A percentile compares a stretch with the other conserved stretches of the same genome.
Conservation (phyloP, 495 filamentous ascomycete genomes). For the Penicillium taxi region DNA sequence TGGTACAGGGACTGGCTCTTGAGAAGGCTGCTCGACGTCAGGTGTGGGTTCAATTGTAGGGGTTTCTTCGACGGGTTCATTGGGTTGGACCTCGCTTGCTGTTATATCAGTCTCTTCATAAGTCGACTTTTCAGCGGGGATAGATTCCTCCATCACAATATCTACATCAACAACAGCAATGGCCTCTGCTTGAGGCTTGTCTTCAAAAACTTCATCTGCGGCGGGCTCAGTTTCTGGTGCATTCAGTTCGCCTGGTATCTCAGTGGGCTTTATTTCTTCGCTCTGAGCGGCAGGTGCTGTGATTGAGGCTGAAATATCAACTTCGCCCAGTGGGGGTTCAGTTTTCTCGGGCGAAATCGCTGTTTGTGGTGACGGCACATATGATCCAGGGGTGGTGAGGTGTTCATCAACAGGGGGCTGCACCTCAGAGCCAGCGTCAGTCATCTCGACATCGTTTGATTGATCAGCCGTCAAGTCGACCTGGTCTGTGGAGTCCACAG, state of each 20-base stretch:
- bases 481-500: slow-evolving; percentile 16
- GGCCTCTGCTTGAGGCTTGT: slow-evolving; percentile 1
- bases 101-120: slow-evolving; percentile 1
- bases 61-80: no score
- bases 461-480: slow-evolving; percentile 17
- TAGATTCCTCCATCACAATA: background rate
- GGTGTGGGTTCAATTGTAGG: background rate
- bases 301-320: background rate
- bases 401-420: slow-evolving; percentile 17
- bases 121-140: background rate
- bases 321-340: slow-evolving; percentile 5
- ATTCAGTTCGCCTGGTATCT: no score
- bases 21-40: slow-evolving; percentile 2
- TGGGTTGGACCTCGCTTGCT: slow-evolving; percentile 6
- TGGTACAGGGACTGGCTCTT: background rate
- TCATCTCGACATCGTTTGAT: slow-evolving; percentile 19
- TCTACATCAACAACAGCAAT: background rate
- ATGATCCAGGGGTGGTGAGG: no score
- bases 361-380: background rate
- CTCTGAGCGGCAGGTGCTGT: slow-evolving; percentile 4
- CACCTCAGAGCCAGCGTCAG: slow-evolving; percentile 17
- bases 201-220: background rate
- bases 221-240: no score
- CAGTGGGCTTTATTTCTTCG: background rate
- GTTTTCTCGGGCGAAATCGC: no score